Evolutionary conservation across 2,329 filamentous ascomycete species (phyloP), one percentile per base, ranked within the genome.

Genomic region (Penicillium oxalicum): DNA sequence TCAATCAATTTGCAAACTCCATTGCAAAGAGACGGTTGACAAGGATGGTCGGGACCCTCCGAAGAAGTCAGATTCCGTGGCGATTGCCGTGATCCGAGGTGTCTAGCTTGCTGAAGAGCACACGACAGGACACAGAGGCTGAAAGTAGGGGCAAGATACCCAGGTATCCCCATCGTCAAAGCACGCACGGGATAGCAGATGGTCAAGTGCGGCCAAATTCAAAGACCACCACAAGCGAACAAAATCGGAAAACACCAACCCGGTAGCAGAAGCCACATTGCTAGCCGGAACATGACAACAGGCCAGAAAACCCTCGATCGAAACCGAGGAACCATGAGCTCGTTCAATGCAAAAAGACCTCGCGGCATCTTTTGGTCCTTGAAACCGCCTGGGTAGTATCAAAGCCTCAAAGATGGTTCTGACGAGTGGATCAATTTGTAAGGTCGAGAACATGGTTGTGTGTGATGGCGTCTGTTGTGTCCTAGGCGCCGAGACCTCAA

Each of bases 1-100:
- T 73, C 76, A 61, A 74, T 76, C 63, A 65, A 76, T 72, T 68
- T 68, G 61, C 68, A 74, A 71, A 73, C 66, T 75, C 61, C 74
- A 71, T 69, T 72, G 68, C 62, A 72, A 73, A 74, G 75, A 79
- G 79, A 78, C 77, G 77, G 83, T 78, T 86, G 69, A 85, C 80
- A 74, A 78, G 80, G 77, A 75, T 80, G 81, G 79, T 80, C 79
- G 71, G 76, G 77, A 73, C 68, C 60, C 68, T 63, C 46, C 45
- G 41, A 56, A 48, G 68, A 72, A 74, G 77, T 71, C 66, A 73
- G 70, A 71, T 74, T 72, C 50, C 51, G 76, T 35, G 75, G 77
- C 70, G 68, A 67, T 49, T 77, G 72, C 76, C 76, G 67, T 70
- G 75, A 76, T 72, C 73, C 67, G 69, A 75, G 74, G 74, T 71